A percentile compares a stretch with the other conserved stretches of the same genome.
Conservation (phyloP, 2,329 filamentous ascomycete species). For the Teratosphaeriaceae sp. region DNA sequence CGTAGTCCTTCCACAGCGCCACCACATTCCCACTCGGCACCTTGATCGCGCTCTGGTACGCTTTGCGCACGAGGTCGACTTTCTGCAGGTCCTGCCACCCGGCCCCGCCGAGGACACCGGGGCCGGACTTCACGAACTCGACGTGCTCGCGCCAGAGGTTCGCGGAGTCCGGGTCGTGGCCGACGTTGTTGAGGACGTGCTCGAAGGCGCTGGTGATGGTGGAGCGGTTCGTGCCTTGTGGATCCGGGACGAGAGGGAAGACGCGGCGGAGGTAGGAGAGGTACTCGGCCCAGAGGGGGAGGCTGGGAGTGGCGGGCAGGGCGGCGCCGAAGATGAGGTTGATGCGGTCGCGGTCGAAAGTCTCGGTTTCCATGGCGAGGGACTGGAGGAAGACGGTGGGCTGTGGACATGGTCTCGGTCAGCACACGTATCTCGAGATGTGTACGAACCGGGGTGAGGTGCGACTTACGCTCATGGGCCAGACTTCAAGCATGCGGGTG, state of each 20-base stretch:
- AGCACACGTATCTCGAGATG: no score
- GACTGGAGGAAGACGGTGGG: constrained; percentile 88
- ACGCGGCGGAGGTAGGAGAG: constrained; percentile 90
- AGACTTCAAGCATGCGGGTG: constrained; percentile 78
- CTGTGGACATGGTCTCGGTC: constrained; percentile 41
- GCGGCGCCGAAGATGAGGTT: constrained; percentile 79
- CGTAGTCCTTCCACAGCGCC: constrained; percentile 92
- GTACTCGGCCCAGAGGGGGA: constrained; percentile 87
- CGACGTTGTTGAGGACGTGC: constrained; percentile 82
- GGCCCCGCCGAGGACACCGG: constrained; percentile 69
- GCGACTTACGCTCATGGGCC: constrained; percentile 79
- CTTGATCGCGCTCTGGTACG: constrained; percentile 83
- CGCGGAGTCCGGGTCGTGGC: constrained; percentile 84
- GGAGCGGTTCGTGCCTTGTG: constrained; percentile 66
- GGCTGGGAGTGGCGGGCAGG: constrained; percentile 70
- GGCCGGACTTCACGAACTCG: constrained; percentile 82
- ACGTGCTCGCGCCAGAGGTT: constrained; percentile 93
- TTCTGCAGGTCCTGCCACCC: constrained; percentile 98
- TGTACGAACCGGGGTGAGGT: background rate
- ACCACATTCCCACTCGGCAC: constrained; percentile 81
- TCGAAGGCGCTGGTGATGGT: constrained; percentile 85
- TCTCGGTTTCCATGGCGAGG: constrained; percentile 79
- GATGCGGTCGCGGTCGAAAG: constrained; percentile 73
- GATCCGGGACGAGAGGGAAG: constrained; percentile 78
- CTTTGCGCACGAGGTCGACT: constrained; percentile 87